A percentile compares a stretch with the other conserved stretches of the same genome.
Conservation (phyloP, 495 filamentous ascomycete genomes). For the Xylaria longipes region DNA sequence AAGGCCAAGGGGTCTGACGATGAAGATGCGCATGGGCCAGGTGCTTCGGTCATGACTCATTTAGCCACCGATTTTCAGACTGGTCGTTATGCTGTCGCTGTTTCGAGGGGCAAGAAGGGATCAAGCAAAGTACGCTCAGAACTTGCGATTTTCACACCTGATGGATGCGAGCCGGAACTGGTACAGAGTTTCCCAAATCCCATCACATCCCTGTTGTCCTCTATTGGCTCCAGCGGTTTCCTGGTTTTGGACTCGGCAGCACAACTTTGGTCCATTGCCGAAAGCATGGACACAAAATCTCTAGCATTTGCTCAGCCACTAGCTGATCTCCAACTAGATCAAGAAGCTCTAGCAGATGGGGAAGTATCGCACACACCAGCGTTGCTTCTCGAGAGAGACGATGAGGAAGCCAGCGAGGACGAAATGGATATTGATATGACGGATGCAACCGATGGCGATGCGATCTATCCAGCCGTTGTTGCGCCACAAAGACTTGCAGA, state of each 20-base stretch:
- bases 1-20: constrained; percentile 16
- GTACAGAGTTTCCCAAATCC: constrained; percentile 51
- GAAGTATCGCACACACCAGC: constrained; percentile 26
- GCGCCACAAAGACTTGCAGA: constrained; percentile 69
- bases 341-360: constrained; percentile 25
- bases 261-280: constrained; percentile 61
- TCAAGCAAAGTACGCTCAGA: constrained; percentile 47
- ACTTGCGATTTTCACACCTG: constrained; percentile 63
- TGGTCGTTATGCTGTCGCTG: constrained; percentile 63
- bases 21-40: constrained; percentile 28
- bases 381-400: constrained; percentile 44
- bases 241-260: constrained; percentile 65
- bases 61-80: constrained; percentile 65
- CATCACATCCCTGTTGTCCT: constrained; percentile 62
- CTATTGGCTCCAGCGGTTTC: constrained; percentile 63
- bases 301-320: constrained; percentile 56
- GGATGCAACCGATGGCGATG: constrained; percentile 43
- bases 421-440: constrained; percentile 51
- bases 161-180: constrained; percentile 55
- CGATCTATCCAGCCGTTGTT: constrained; percentile 58
- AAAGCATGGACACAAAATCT: constrained; percentile 53
- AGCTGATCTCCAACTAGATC: constrained; percentile 54
- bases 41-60: constrained; percentile 53
- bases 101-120: constrained; percentile 45
- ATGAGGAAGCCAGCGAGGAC: constrained; percentile 56